Conservation (phyloP, 2,329 filamentous ascomycete species). For the Nigrograna mackinnonii region DNA sequence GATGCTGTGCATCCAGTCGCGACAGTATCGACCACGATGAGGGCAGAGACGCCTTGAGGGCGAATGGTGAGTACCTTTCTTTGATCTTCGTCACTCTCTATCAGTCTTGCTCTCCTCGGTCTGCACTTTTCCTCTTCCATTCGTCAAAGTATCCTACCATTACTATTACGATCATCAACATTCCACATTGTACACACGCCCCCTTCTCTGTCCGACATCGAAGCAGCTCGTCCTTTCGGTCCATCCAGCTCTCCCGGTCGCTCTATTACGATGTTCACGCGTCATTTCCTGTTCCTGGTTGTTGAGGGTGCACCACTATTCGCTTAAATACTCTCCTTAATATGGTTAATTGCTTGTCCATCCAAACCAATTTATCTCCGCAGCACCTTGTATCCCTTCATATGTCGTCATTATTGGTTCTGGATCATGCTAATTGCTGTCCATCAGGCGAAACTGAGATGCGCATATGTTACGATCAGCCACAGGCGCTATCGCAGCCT, state of each 20-base stretch:
- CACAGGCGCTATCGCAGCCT: constrained; percentile 26
- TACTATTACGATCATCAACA: too few species aligned
- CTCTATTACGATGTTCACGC: constrained; percentile 4
- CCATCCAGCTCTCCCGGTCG: constrained; percentile 1
- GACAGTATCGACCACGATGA: constrained; percentile 30
- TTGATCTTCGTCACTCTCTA: constrained; percentile 3
- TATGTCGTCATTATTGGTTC: constrained; percentile 10
- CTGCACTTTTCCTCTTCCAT: too few species aligned
- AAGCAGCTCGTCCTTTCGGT: background rate
- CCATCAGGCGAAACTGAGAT: constrained; percentile 24
- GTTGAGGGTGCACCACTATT: constrained; percentile 22
- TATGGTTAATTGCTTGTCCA: constrained; percentile 21
- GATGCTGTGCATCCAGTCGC: constrained; percentile 40
- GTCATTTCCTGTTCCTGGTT: constrained; percentile 16
- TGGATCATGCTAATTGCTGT: constrained; percentile 16
- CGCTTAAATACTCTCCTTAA: constrained; percentile 24
- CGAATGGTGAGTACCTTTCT: constrained; percentile 29
- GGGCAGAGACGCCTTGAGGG: constrained; percentile 15
- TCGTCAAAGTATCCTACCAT: too few species aligned
- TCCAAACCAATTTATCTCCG: constrained; percentile 14
- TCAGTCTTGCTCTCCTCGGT: constrained; percentile 2
- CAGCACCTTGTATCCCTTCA: constrained; percentile 10
- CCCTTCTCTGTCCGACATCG: too few species aligned
- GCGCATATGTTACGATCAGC: constrained; percentile 40
- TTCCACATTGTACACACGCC: too few species aligned